Conservation (phyloP, 2,329 filamentous ascomycete species). For the Cercospora sojina region DNA sequence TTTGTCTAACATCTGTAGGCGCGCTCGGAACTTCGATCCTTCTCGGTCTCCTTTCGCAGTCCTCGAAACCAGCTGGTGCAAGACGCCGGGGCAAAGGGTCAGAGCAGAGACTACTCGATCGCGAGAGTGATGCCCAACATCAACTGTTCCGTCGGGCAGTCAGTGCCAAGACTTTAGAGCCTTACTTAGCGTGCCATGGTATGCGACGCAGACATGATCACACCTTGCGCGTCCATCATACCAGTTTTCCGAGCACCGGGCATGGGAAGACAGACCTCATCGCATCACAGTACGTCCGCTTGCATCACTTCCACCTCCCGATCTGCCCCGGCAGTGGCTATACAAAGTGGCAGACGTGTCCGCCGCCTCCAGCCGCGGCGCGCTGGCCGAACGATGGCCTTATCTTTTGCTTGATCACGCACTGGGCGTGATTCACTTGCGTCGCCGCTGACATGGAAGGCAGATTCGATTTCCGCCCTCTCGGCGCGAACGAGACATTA, state of each 20-base stretch:
- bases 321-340: neutral
- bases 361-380: neutral
- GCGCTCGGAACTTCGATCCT: constrained; percentile 17
- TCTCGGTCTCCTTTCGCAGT: constrained; percentile 2
- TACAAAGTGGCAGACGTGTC: neutral
- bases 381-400: neutral
- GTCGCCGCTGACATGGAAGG: neutral
- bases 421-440: neutral
- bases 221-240: constrained; percentile 1
- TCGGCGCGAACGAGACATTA: neutral
- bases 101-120: neutral
- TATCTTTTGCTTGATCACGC: neutral
- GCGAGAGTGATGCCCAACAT: constrained; percentile 19
- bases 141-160: constrained; percentile 6
- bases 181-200: neutral
- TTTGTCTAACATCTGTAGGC: neutral
- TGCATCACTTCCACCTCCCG: neutral
- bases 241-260: constrained; percentile 2
- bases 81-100: neutral
- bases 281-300: constrained; percentile 7
- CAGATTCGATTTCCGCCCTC: neutral
- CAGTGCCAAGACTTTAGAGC: neutral
- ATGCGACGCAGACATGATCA: constrained; percentile 7
- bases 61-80: neutral
- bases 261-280: neutral